Evolutionary conservation across 805 yeast genomes (phyloP).

Genomic region (Scheffersomyces amazonensis): DNA sequence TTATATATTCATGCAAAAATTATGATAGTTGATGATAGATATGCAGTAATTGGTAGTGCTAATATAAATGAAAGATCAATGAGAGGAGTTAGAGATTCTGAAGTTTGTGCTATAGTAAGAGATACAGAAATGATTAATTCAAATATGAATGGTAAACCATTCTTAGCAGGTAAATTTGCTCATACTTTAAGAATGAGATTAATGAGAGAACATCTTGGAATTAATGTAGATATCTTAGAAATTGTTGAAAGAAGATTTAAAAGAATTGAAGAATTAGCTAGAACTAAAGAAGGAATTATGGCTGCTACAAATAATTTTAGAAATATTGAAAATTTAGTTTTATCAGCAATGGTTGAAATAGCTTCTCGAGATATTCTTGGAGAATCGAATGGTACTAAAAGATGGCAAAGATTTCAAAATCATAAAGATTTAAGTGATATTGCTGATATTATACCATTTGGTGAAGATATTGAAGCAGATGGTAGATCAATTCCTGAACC

Average conservation of each 20-base stretch:
- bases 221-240: constrained; percentile 84
- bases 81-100: constrained; percentile 93
- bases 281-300: constrained; percentile 35
- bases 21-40: constrained; percentile 88
- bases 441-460: constrained; percentile 17
- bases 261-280: constrained; percentile 46
- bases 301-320: constrained; percentile 46
- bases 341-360: constrained; percentile 72
- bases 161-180: constrained; percentile 81
- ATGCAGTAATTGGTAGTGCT: constrained; percentile 95
- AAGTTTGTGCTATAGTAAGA: constrained; percentile 83
- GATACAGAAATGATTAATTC: constrained; percentile 70
- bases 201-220: constrained; percentile 96
- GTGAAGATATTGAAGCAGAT: constrained; percentile 24
- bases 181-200: constrained; percentile 84
- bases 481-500: constrained; percentile 26
- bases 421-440: constrained; percentile 8
- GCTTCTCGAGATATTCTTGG: constrained; percentile 68
- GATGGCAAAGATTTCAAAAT: constrained; percentile 40
- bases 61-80: constrained; percentile 95
- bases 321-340: constrained; percentile 24
- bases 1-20: constrained; percentile 91
- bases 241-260: constrained; percentile 71
- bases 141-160: constrained; percentile 81
- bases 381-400: constrained; percentile 43